Conservation (phyloP, 2,329 filamentous ascomycete species). For the Aspergillus sp. region DNA sequence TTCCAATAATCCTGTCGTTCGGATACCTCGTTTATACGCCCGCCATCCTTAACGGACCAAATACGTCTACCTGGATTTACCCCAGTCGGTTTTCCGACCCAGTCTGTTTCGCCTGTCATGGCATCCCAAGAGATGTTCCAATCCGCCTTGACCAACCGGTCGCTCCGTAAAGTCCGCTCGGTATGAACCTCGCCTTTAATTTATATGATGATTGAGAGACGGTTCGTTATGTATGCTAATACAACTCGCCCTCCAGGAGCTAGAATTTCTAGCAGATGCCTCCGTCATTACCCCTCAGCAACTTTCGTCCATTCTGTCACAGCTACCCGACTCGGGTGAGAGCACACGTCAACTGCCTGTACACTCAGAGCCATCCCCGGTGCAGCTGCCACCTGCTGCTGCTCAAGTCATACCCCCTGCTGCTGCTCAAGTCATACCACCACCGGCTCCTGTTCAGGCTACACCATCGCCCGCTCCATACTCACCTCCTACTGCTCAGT, state of each 20-base stretch:
- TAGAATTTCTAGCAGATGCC: constrained; percentile 83
- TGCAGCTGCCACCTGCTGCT: constrained; percentile 24
- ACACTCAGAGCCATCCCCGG: constrained; percentile 20
- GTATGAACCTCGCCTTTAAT: constrained; percentile 49
- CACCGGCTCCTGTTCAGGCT: constrained; percentile 20
- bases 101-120: constrained; percentile 25
- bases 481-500: constrained; percentile 39
- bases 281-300: constrained; percentile 73
- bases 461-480: constrained; percentile 33
- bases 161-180: constrained; percentile 82
- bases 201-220: not conserved
- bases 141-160: constrained; percentile 72
- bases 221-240: not conserved
- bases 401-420: constrained; percentile 15
- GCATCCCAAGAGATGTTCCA: constrained; percentile 34
- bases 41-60: not conserved
- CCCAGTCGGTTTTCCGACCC: not conserved
- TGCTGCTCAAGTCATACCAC: constrained; percentile 14
- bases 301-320: constrained; percentile 70
- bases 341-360: constrained; percentile 16
- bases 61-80: not conserved
- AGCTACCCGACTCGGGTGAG: constrained; percentile 62
- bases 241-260: constrained; percentile 61
- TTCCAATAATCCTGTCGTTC: not conserved
- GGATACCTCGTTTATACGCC: not conserved